Percentiles rank a stretch among this genome's conserved stretches.
Conservation (phyloP, 2,329 filamentous ascomycete species). For the Penicillium sp. region DNA sequence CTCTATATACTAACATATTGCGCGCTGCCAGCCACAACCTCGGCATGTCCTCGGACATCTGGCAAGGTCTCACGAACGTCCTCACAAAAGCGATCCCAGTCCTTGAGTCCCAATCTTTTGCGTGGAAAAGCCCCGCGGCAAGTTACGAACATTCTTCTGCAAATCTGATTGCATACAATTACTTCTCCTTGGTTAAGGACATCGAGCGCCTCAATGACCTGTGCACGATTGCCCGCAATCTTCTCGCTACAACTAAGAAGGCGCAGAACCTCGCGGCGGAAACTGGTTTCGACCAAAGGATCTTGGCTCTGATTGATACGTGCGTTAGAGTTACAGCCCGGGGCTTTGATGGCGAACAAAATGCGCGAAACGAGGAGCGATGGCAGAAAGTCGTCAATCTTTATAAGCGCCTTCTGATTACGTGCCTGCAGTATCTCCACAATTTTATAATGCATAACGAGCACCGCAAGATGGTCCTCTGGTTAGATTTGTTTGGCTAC, state of each 20-base stretch:
- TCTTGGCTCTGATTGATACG: constrained; percentile 59
- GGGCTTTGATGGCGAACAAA: constrained; percentile 62
- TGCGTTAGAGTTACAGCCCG: constrained; percentile 62
- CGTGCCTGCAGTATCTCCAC: constrained; percentile 63
- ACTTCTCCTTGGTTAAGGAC: constrained; percentile 57
- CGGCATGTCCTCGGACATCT: constrained; percentile 55
- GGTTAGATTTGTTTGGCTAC: constrained; percentile 62
- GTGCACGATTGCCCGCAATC: constrained; percentile 59
- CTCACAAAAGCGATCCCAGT: constrained; percentile 59
- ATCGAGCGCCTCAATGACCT: constrained; percentile 61
- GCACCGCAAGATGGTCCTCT: constrained; percentile 61
- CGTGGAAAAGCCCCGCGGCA: constrained; percentile 55
- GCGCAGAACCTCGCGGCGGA: constrained; percentile 62
- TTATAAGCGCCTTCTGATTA: constrained; percentile 63
- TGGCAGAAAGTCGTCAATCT: constrained; percentile 64
- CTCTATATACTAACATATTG: constrained; percentile 5
- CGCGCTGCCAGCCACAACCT: constrained; percentile 49
- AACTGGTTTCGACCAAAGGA: constrained; percentile 57
- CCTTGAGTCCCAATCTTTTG: constrained; percentile 60
- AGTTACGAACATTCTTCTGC: constrained; percentile 58
- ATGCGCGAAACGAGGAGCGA: constrained; percentile 59
- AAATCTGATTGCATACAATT: constrained; percentile 59
- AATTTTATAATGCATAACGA: constrained; percentile 65
- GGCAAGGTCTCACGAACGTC: constrained; percentile 57
- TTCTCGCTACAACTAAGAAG: constrained; percentile 57